phyloP scores from a whole-genome alignment of 73 alveolate genomes.

The Paramecium pentaurelia region DNA sequence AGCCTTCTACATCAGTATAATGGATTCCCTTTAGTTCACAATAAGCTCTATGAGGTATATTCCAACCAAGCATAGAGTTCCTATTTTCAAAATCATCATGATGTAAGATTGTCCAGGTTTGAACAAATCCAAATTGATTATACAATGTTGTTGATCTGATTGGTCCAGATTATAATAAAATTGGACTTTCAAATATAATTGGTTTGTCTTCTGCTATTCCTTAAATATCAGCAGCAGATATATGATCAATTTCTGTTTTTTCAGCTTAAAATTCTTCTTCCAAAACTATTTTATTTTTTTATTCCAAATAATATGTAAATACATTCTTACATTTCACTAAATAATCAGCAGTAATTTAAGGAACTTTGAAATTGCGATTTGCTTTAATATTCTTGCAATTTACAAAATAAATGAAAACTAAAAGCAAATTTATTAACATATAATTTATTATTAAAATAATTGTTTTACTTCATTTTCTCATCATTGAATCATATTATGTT shows the following conservation, averaged over 20 bases:
- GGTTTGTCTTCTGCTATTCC: constrained; percentile 6
- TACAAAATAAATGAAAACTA: not conserved
- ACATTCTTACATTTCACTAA: not conserved
- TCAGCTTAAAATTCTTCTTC: constrained; percentile 38
- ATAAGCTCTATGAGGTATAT: constrained; percentile 34
- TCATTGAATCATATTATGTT: not conserved
- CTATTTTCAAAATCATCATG: constrained; percentile 44
- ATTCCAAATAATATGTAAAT: not conserved
- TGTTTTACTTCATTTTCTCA: not conserved
- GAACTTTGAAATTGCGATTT: constrained; percentile 15
- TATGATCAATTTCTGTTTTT: constrained; percentile 45
- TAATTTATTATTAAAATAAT: not conserved
- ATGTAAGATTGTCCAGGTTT: constrained; percentile 39
- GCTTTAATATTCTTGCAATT: not conserved
- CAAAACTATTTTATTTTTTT: not conserved
- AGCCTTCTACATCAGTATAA: not conserved
- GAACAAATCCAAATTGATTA: not conserved
- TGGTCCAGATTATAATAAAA: constrained; percentile 5
- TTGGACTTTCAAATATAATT: constrained; percentile 18
- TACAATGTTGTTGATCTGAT: not conserved
- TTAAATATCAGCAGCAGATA: constrained; percentile 46
- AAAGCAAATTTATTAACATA: not conserved
- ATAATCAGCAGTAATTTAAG: not conserved
- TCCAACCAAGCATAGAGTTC: constrained; percentile 32
- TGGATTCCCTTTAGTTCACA: not conserved